These are phyloP conservation scores for Scytalidium lignicola DNA, from an alignment of 2,329 filamentous ascomycete genomes.

Conservation along the genomic window DNA sequence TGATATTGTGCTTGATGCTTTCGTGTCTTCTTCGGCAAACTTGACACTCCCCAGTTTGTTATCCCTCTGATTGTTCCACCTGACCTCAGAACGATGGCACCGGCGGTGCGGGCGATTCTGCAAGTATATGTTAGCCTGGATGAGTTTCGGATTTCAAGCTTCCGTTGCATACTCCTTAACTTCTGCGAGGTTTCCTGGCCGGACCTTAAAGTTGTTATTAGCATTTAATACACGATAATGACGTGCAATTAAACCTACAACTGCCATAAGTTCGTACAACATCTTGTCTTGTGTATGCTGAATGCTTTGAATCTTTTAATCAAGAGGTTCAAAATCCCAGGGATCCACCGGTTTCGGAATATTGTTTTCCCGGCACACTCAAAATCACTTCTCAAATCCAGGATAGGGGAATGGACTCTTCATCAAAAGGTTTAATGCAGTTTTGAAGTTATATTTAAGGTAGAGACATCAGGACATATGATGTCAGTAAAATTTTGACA, in stretches of 20 bases:
- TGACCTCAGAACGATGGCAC: conserved; percentile 73
- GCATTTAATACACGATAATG: conserved; percentile 1
- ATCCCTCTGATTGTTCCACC: conserved; percentile 89
- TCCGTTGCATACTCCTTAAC: conserved; percentile 77
- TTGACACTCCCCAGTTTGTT: conserved; percentile 92
- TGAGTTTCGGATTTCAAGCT: conserved; percentile 7
- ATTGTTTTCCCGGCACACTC: background rate
- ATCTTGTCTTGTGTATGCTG: conserved; percentile 49
- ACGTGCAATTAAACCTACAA: conserved; percentile 53
- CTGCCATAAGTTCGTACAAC: conserved; percentile 96
- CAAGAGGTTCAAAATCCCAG: background rate
- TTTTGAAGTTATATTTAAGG: too few species aligned
- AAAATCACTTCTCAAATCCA: background rate
- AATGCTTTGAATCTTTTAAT: background rate
- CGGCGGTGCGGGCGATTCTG: conserved; percentile 84
- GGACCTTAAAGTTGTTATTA: conserved; percentile 58
- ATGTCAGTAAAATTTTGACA: too few species aligned
- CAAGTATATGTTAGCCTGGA: background rate
- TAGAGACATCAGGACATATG: too few species aligned
- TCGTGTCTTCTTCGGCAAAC: conserved; percentile 72
- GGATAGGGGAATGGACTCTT: too few species aligned
- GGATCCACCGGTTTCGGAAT: background rate
- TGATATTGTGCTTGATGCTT: conserved; percentile 80
- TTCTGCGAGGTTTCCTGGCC: conserved; percentile 81
- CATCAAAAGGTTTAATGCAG: too few species aligned